Evolutionary conservation across 345 rosid species (phyloP), one percentile per base, ranked within the genome.

Genomic region (Noccaea caerulescens): DNA sequence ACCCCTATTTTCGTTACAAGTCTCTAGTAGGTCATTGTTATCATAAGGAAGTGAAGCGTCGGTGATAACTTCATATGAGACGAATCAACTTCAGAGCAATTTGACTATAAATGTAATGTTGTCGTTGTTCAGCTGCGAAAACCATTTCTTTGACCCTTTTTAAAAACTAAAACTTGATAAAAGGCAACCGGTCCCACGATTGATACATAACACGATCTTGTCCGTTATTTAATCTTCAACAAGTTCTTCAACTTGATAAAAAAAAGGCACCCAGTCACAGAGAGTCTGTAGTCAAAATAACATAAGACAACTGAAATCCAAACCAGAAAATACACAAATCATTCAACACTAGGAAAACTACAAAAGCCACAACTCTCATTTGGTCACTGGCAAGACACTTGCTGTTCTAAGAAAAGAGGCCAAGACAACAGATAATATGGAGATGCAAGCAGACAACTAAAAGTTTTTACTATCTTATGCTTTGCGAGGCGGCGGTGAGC

Each of bases 401-500:
- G 42, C 62, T n/a, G 50, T 23, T 54, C 6, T 4, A 55, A 16
- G 63, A 34, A 68, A 44, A 12, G 30, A 36, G 63, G 58, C 32
- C 34, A 7, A 54, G 47, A 62, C 34, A 33, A 62, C 34, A 33
- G 16, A 38, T 7, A 14, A 63, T 14, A 4, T 32, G 12, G 57
- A 27, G 32, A 66, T 12, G 6, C 10, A 39, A 42, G 62, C 30
- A 71, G 25, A 13, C 38, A 39, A 52, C 51, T 62, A 13, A 43
- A 10, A 54, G 4, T 1, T 57, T 66, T 57, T 34, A 43, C 43
- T 25, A 34, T 47, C 42, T 75, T 63, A 69, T 1, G 81, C 45
- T 73, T 84, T 91, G 32, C 89, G 93, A 66, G 90, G 87, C 3
- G 91, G 95, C 0, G 97, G 90, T 71, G 90, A 81, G 77, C 92